Conservation (phyloP, 2,329 filamentous ascomycete genomes). For the Exserohilum rostratum region DNA sequence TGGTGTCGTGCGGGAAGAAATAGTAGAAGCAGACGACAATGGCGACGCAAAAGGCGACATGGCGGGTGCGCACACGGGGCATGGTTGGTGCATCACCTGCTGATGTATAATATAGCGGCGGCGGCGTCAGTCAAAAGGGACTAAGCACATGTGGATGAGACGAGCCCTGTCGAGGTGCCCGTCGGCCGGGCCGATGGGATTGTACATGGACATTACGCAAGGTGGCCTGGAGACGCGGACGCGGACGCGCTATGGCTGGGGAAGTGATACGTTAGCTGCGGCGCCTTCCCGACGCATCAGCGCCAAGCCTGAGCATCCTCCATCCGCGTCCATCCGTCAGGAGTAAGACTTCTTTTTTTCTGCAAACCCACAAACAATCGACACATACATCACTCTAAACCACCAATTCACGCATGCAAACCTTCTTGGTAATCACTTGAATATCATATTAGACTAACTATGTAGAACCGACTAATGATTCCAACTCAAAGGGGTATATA, state of each 20-base stretch:
- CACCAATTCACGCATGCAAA: no score
- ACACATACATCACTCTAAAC: no score
- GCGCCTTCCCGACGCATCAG: neutral
- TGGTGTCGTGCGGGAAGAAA: slow-evolving; percentile 28
- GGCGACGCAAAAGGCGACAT: slow-evolving; percentile 32
- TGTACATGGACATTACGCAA: slow-evolving; percentile 14
- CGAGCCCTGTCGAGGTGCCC: neutral
- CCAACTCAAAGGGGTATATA: slow-evolving; percentile 31
- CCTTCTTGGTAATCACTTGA: neutral
- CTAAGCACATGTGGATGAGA: slow-evolving; percentile 4
- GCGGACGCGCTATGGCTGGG: neutral
- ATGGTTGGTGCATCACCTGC: slow-evolving; percentile 21
- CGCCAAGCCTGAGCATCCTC: neutral
- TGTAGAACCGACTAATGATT: slow-evolving; percentile 7
- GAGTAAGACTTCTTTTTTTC: no score
- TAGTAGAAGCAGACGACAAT: slow-evolving; percentile 37
- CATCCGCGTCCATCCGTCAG: no score
- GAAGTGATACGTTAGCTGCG: neutral
- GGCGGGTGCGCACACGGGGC: slow-evolving; percentile 39
- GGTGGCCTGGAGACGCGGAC: slow-evolving; percentile 11
- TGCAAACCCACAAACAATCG: no score
- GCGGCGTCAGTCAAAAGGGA: neutral
- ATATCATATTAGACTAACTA: slow-evolving; percentile 2
- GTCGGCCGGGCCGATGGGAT: slow-evolving; percentile 1
- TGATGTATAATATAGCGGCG: no score